Percentiles rank a stretch among this genome's conserved stretches.
These are phyloP conservation scores for Clavispora santaluciae DNA, from an alignment of 805 yeast species.

Conservation along the genomic window DNA sequence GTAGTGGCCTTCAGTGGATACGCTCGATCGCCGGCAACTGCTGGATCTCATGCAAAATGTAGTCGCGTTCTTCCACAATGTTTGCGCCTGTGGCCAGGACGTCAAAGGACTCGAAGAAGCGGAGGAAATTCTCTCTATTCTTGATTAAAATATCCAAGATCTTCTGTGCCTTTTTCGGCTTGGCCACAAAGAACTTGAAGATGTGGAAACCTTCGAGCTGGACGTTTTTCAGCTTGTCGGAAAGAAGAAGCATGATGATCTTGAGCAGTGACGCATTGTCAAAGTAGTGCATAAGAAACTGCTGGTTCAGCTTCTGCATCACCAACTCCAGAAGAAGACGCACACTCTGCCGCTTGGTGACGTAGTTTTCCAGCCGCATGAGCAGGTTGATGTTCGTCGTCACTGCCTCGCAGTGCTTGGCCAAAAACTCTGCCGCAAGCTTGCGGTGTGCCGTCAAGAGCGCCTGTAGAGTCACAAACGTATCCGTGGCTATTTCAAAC, in stretches of 20 bases:
- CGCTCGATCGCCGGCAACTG: conserved; percentile 58
- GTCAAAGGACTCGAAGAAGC: conserved; percentile 63
- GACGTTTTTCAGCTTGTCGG: conserved; percentile 85
- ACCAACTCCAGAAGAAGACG: conserved; percentile 71
- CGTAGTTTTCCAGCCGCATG: conserved; percentile 77
- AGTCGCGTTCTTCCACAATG: conserved; percentile 75
- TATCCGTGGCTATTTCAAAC: conserved; percentile 88
- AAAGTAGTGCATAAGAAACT: conserved; percentile 70
- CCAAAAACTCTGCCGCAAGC: conserved; percentile 67
- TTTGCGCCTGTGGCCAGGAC: conserved; percentile 59
- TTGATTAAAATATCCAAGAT: conserved; percentile 77
- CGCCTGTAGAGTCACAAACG: conserved; percentile 73
- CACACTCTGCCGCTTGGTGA: conserved; percentile 86
- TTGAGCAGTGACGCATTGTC: conserved; percentile 79
- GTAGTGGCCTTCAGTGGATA: conserved; percentile 1
- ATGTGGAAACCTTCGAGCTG: conserved; percentile 90
- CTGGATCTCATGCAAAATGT: conserved; percentile 69
- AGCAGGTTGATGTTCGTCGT: conserved; percentile 60
- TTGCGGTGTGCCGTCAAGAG: conserved; percentile 65
- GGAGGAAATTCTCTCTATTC: conserved; percentile 72
- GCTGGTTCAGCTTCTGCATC: conserved; percentile 63
- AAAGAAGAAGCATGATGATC: conserved; percentile 75
- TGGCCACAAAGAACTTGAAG: conserved; percentile 93
- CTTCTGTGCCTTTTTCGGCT: conserved; percentile 81
- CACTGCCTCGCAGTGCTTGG: conserved; percentile 52